Evolutionary conservation across 345 rosid species (phyloP).

Genomic region (Eucalyptus microcorys): DNA sequence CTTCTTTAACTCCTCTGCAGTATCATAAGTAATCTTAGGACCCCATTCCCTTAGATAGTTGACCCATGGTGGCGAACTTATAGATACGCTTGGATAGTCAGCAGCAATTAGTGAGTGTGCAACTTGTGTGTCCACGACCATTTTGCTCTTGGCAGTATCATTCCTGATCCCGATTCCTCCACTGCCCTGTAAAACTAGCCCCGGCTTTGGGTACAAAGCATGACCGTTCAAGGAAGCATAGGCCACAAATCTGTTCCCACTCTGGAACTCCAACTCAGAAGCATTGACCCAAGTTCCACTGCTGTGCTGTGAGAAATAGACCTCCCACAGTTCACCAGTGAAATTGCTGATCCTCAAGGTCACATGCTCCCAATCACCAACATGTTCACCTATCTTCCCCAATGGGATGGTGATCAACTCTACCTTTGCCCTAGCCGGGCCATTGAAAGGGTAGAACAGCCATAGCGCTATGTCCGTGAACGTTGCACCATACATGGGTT

Average conservation of each 20-base stretch:
- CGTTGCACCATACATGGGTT: constrained; percentile 75
- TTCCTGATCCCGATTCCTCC: constrained; percentile 53
- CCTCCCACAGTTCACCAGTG: constrained; percentile 39
- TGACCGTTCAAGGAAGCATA: constrained; percentile 73
- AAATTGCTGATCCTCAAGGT: constrained; percentile 76
- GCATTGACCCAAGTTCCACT: constrained; percentile 61
- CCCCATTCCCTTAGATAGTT: constrained; percentile 71
- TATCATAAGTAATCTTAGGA: constrained; percentile 46
- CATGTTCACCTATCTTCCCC: constrained; percentile 70
- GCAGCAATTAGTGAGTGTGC: constrained; percentile 33
- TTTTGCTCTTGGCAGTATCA: constrained; percentile 54
- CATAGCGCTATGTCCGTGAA: constrained; percentile 64
- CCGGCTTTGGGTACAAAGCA: constrained; percentile 68
- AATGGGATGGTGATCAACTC: constrained; percentile 31
- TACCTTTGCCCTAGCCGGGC: constrained; percentile 63
- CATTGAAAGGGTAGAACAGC: constrained; percentile 85
- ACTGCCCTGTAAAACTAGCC: constrained; percentile 68
- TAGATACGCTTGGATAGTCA: constrained; percentile 30
- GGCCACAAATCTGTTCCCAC: constrained; percentile 41
- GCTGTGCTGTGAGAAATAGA: constrained; percentile 60
- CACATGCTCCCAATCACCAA: constrained; percentile 91
- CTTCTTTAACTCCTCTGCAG: constrained; percentile 20
- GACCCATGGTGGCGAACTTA: constrained; percentile 57
- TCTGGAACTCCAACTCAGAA: constrained; percentile 44
- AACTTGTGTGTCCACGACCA: constrained; percentile 27